Percentiles rank a stretch among this genome's conserved stretches.
Conservation (phyloP, 257 asterid species). For the Forsythia viridissima region DNA sequence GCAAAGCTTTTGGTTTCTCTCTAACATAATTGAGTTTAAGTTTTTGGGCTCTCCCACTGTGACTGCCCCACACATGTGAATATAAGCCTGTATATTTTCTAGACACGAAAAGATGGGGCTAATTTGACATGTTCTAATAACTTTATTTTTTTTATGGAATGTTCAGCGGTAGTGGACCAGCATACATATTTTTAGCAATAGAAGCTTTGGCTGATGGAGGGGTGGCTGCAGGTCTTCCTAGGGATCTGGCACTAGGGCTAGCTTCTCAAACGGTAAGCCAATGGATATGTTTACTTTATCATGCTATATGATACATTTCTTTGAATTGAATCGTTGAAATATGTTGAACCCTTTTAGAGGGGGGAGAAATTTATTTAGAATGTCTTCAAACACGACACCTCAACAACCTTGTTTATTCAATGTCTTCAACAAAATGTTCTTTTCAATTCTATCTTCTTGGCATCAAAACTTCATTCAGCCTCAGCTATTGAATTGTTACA, state of each 20-base stretch:
- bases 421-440: neutral
- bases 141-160: slow-evolving; percentile 17
- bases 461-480: neutral
- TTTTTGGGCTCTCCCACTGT: neutral
- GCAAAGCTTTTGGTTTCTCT: neutral
- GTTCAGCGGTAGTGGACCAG: slow-evolving; percentile 95
- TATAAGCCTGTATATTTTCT: neutral
- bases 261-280: slow-evolving; percentile 94
- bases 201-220: slow-evolving; percentile 99
- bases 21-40: neutral
- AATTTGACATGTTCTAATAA: slow-evolving; percentile 6
- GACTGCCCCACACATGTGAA: neutral
- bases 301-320: neutral
- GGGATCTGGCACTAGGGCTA: slow-evolving; percentile 84
- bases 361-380: neutral
- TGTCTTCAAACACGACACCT: neutral
- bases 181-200: slow-evolving; percentile 80
- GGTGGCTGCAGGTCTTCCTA: slow-evolving; percentile 96
- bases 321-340: neutral
- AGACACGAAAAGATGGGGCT: neutral
- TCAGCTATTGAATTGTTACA: slow-evolving; percentile 23
- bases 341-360: neutral
- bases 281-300: neutral
- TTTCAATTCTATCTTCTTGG: neutral
- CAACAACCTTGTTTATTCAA: neutral